Evolutionary conservation across 805 yeast species (phyloP).

Genomic region (Kodamaea lidongshanica): DNA sequence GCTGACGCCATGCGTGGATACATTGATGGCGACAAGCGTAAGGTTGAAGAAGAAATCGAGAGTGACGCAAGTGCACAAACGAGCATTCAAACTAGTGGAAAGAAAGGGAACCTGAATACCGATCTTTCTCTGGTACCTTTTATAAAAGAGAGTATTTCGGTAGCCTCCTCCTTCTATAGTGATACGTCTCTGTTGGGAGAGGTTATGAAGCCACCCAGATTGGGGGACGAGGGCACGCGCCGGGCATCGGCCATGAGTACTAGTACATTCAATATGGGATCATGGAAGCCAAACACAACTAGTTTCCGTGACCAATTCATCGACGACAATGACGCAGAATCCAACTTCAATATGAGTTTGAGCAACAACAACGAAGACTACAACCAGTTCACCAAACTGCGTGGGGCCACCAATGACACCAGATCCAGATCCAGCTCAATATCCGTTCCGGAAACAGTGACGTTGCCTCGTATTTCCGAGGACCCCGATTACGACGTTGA

Average conservation of each 20-base stretch:
- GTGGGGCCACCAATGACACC: conserved; percentile 13
- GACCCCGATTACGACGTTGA: conserved; percentile 20
- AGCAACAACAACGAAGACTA: conserved; percentile 19
- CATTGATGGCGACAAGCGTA: conserved; percentile 15
- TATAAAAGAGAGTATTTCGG: no score
- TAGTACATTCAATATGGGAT: conserved; percentile 41
- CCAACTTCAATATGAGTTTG: conserved; percentile 22
- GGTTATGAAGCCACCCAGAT: conserved; percentile 1
- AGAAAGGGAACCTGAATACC: no score
- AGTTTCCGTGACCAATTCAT: conserved; percentile 45
- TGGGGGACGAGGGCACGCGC: conserved; percentile 9
- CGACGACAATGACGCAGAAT: conserved; percentile 37
- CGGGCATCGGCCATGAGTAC: conserved; percentile 29
- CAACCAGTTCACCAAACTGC: conserved; percentile 27
- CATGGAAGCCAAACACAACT: conserved; percentile 56
- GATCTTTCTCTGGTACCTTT: no score
- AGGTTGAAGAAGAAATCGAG: conserved; percentile 5
- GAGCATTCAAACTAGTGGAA: no score
- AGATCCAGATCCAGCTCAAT: conserved; percentile 20
- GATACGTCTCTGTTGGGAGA: no score
- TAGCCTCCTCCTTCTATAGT: no score
- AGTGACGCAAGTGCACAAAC: not conserved
- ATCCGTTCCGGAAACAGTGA: conserved; percentile 38
- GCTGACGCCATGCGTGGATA: conserved; percentile 31
- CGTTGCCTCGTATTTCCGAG: conserved; percentile 33